Percentiles rank a stretch among this genome's conserved stretches.
These are phyloP conservation scores for Sugiyamaella smithiae DNA, from an alignment of 805 yeast genomes.

Conservation along the genomic window DNA sequence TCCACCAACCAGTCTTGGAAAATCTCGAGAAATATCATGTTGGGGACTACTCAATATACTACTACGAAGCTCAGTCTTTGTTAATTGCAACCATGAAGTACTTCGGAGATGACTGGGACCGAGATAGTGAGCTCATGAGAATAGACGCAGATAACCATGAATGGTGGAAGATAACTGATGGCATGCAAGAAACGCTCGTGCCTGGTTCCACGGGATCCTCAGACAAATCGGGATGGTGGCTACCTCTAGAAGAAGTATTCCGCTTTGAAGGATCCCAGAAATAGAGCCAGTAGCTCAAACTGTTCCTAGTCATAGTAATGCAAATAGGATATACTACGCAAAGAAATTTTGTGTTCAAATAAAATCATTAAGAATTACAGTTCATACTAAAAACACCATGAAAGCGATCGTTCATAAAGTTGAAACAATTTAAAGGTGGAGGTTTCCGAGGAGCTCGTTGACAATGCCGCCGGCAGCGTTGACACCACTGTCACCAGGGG, in stretches of 20 bases:
- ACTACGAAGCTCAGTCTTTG: conserved; percentile 33
- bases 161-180: conserved; percentile 44
- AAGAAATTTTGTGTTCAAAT: no score
- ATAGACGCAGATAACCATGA: conserved; percentile 38
- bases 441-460: neutral
- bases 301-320: no score
- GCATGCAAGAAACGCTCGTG: conserved; percentile 40
- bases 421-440: neutral
- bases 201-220: conserved; percentile 39
- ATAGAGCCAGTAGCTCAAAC: no score
- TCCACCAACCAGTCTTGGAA: conserved; percentile 36
- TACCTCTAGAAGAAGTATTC: conserved; percentile 39
- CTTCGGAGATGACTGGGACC: conserved; percentile 40
- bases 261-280: conserved; percentile 34
- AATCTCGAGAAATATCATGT: conserved; percentile 38
- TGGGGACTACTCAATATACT: conserved; percentile 43
- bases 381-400: no score
- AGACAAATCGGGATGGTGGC: conserved; percentile 44
- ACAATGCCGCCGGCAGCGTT: neutral
- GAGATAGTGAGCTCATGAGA: conserved; percentile 36
- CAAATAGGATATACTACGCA: no score
- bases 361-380: no score
- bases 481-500: conserved; percentile 4
- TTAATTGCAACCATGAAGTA: conserved; percentile 41
- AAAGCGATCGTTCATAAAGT: no score